These are phyloP conservation scores for Lotmaria passim DNA, from an alignment of 208 protist species.

Conservation along the genomic window DNA sequence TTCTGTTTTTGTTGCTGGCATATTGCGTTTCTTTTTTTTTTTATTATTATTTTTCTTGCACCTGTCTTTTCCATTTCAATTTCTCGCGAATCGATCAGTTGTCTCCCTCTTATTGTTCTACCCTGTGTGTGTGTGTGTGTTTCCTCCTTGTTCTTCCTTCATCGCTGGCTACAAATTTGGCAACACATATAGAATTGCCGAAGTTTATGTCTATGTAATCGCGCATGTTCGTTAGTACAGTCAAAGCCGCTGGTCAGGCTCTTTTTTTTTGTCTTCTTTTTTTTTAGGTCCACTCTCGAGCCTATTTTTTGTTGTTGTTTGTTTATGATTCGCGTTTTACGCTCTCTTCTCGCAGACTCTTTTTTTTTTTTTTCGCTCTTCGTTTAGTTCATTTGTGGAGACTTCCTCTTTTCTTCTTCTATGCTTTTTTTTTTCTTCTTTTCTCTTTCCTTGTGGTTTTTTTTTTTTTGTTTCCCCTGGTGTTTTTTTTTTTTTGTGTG, in stretches of 20 bases:
- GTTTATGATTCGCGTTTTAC: background rate
- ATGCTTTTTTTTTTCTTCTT: background rate
- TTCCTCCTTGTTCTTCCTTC: too few relatives aligned
- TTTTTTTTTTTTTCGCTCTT: background rate
- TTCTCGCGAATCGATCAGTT: too few relatives aligned
- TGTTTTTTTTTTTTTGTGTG: too few relatives aligned
- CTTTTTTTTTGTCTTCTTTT: constrained; percentile 1
- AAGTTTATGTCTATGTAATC: background rate
- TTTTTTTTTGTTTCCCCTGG: too few relatives aligned
- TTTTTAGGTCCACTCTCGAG: constrained; percentile 7
- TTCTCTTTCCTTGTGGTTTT: background rate
- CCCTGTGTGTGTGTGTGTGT: too few relatives aligned
- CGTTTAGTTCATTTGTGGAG: background rate
- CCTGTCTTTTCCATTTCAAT: too few relatives aligned
- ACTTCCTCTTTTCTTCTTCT: background rate
- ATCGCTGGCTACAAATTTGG: too few relatives aligned
- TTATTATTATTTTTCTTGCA: too few relatives aligned
- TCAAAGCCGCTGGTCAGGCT: background rate
- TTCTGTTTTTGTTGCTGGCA: too few relatives aligned
- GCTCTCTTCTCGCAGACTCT: background rate
- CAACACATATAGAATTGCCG: too few relatives aligned
- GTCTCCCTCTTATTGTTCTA: too few relatives aligned
- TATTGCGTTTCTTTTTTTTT: too few relatives aligned
- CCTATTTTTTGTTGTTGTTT: background rate
- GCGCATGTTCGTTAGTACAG: background rate